Evolutionary conservation across 495 filamentous ascomycete species (phyloP).

Genomic region (Schizothecium vesticola): DNA sequence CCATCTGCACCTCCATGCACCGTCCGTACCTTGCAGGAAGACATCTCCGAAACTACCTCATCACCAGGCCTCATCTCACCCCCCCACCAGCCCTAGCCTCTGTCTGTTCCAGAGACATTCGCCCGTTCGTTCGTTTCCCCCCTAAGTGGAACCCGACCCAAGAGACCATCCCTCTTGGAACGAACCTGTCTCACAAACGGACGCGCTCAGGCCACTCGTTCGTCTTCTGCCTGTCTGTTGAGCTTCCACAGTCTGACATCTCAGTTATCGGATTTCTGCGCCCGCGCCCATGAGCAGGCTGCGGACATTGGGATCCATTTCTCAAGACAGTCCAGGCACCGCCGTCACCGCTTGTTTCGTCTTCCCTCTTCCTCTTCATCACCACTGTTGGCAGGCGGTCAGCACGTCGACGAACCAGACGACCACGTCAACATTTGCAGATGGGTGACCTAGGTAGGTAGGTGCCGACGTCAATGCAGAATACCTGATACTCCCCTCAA

Average conservation of each 20-base stretch:
- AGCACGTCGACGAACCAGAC: neutral
- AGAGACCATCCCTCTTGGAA: neutral
- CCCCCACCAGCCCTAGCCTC: neutral
- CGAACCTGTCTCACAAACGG: constrained; percentile 19
- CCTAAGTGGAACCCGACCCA: neutral
- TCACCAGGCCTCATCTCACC: neutral
- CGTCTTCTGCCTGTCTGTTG: constrained; percentile 17
- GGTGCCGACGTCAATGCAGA: neutral
- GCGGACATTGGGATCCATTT: neutral
- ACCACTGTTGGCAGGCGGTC: neutral
- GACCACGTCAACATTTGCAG: neutral
- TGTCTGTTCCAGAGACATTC: neutral
- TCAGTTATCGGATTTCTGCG: constrained; percentile 13
- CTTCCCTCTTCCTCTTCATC: neutral
- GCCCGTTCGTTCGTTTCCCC: constrained; percentile 6
- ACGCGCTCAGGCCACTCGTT: constrained; percentile 39
- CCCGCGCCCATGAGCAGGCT: neutral
- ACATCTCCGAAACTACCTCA: neutral
- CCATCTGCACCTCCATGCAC: neutral
- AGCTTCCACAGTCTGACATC: constrained; percentile 4
- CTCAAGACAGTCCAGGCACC: neutral
- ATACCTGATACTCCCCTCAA: neutral
- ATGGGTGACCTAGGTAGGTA: neutral
- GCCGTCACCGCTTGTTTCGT: neutral
- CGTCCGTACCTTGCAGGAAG: neutral